Base-by-base conservation (phyloP, 257 asterid genomes). In the Solanum medicagineum region DNA sequence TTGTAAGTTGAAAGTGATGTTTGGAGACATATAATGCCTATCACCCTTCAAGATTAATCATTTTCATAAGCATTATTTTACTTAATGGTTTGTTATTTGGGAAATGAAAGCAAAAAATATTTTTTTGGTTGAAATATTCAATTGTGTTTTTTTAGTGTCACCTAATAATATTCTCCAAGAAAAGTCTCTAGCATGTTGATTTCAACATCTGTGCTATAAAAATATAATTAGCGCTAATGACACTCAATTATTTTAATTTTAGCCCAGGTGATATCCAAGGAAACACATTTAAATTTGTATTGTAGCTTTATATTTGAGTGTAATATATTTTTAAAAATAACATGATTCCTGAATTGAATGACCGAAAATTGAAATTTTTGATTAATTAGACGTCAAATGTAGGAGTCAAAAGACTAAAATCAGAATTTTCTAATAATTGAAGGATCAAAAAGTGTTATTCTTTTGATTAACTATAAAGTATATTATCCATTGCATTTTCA, bases 91-190 rank as follows among this genome's bases (percentile, higher is more conserved):
- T 75, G 82, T n/a, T n/a, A 17, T 77, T 77, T 1, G 22, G 49
- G n/a, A 17, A 74, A 40, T 40, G 17, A 9, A 75, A 14, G 15
- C 2, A 49, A 51, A 1, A 24, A 14, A 14, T 14, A 0, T 75
- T 75, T 4, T 26, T 75, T 24, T 6, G 15, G 6, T 77, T 51
- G 82, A 77, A 15, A 15, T 77, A 49, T 49, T 32, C 40, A 75
- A 26, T 51, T 15, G 4, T 51, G 4, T 42, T 19, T 75, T 74
- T 7, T 47, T 68, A 22, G 44, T 51, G 82, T 51, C 24, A 77
- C 63, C 82, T 24, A 77, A 77, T 77, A 53, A 77, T 75, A 75
- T 75, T 75, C 40, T 45, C 60, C 81, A 22, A 75, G 40, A 49
- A 49, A 49, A 16, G 42, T 14, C 73, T 74, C 60, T 22, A 16